Conservation (phyloP, 805 yeast genomes). For the Teunomyces kruisii region DNA sequence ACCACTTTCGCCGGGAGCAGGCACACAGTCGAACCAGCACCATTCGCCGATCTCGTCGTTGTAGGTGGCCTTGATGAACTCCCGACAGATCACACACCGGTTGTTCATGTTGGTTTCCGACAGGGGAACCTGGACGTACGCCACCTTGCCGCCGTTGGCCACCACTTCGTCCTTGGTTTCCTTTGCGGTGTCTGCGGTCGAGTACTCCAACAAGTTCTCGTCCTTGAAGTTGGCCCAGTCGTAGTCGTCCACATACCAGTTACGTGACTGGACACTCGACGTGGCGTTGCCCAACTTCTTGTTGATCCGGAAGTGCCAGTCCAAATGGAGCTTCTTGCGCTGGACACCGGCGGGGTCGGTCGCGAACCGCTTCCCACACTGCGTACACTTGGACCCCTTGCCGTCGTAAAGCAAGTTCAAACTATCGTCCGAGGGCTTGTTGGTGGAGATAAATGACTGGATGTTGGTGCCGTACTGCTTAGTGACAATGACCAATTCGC, state of each 20-base stretch:
- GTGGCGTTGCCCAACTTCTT: conserved; percentile 52
- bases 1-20: conserved; percentile 36
- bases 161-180: conserved; percentile 4
- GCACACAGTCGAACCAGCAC: conserved; percentile 43
- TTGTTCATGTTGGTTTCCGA: conserved; percentile 35
- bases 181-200: conserved; percentile 12
- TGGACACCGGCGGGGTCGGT: conserved; percentile 55
- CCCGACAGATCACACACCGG: conserved; percentile 42
- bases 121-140: conserved; percentile 17
- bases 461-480: conserved; percentile 17
- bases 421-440: conserved; percentile 28
- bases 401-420: conserved; percentile 50
- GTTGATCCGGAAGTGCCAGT: conserved; percentile 95
- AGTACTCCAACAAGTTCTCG: conserved; percentile 46
- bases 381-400: conserved; percentile 78
- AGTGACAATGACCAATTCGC: conserved; percentile 29
- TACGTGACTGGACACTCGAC: conserved; percentile 61
- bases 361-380: conserved; percentile 85
- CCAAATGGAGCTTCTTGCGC: conserved; percentile 68
- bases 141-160: conserved; percentile 7
- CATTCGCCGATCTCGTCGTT: conserved; percentile 47
- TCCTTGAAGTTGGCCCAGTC: conserved; percentile 78
- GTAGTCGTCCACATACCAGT: conserved; percentile 74
- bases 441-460: conserved; percentile 39
- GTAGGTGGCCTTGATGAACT: conserved; percentile 41